phyloP scores from a whole-genome alignment of 495 filamentous ascomycete genomes.

The Bryoglossum gracile region DNA sequence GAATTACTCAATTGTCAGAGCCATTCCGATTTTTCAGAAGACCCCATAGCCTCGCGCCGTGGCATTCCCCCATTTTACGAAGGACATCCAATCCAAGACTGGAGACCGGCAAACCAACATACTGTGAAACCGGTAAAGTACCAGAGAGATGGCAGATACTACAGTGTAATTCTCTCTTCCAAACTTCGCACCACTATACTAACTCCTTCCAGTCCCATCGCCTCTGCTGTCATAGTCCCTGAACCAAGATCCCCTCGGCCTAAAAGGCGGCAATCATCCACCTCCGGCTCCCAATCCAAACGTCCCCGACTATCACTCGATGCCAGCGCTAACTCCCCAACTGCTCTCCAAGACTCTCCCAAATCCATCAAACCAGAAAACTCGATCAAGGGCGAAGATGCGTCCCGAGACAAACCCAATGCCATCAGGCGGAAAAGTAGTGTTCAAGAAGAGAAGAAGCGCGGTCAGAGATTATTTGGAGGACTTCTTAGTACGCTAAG shows the following conservation, averaged over 20 bases:
- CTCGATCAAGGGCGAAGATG: neutral
- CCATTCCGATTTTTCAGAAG: too few species aligned
- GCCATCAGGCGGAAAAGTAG: slow-evolving; percentile 37
- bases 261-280: slow-evolving; percentile 54
- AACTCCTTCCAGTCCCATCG: slow-evolving; percentile 50
- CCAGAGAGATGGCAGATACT: slow-evolving; percentile 28
- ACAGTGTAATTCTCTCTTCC: too few species aligned
- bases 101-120: neutral
- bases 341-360: slow-evolving; percentile 14
- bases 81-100: neutral
- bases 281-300: slow-evolving; percentile 47
- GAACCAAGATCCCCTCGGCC: slow-evolving; percentile 30
- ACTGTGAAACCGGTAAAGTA: neutral
- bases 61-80: neutral
- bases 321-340: slow-evolving; percentile 17
- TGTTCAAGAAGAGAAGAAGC: slow-evolving; percentile 71
- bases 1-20: too few species aligned
- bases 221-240: slow-evolving; percentile 60
- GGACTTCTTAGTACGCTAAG: slow-evolving; percentile 81
- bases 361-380: slow-evolving; percentile 20
- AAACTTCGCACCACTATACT: too few species aligned
- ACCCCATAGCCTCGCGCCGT: too few species aligned
- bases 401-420: neutral
- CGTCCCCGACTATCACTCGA: slow-evolving; percentile 39
- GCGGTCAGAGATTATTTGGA: slow-evolving; percentile 85